A percentile compares a stretch with the other conserved stretches of the same genome.
phyloP scores from a whole-genome alignment of 257 asterid genomes.

The Gynochthodes officinalis region DNA sequence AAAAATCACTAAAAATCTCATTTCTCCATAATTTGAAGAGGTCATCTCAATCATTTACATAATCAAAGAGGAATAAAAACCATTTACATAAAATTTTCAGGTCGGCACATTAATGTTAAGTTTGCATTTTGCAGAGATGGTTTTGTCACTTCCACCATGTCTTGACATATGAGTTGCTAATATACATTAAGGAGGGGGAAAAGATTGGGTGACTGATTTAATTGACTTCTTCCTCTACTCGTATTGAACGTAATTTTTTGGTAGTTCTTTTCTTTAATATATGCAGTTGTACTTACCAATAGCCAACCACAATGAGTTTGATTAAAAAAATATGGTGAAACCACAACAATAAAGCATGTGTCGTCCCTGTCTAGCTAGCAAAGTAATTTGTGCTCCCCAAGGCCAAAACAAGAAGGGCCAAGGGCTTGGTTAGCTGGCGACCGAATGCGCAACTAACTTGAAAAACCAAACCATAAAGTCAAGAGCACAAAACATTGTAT shows the following conservation, averaged over 20 bases:
- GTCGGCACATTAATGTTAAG: no score
- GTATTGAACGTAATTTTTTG: no score
- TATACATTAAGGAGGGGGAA: background rate
- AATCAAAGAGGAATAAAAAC: no score
- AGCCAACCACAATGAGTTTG: background rate
- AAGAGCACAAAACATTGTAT: no score
- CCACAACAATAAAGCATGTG: background rate
- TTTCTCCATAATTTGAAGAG: no score
- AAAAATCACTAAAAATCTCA: no score
- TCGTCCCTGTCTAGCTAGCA: background rate
- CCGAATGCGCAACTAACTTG: constrained; percentile 4
- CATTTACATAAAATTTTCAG: no score
- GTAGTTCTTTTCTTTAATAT: no score
- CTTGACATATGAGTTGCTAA: background rate
- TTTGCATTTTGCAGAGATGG: background rate
- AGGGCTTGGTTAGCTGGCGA: background rate
- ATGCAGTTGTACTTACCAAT: background rate
- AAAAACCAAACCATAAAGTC: no score
- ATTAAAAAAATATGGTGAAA: no score
- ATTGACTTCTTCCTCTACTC: background rate
- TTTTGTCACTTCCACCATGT: background rate
- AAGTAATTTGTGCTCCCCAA: background rate
- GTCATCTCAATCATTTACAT: no score
- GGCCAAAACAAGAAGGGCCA: background rate
- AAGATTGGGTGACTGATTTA: constrained; percentile 19